Evolutionary conservation across 2,329 filamentous ascomycete genomes (phyloP), one percentile per base, ranked within the genome.

Genomic region (Epichloe elymi): DNA sequence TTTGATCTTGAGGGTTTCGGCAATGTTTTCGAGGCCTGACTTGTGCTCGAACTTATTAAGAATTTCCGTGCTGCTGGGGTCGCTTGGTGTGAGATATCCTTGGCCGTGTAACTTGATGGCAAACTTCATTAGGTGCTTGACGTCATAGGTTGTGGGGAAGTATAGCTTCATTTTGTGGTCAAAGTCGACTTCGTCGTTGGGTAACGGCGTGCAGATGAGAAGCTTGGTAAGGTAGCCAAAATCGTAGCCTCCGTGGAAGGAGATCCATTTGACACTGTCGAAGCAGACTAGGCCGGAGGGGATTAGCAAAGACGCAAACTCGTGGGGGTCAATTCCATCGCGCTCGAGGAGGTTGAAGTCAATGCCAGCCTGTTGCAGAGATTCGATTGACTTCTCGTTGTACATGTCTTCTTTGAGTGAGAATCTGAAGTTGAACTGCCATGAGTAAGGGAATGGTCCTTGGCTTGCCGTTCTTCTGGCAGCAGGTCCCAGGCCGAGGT

Each of bases 401-500:
- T 94, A 97, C 93, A 98, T 98, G 69, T 98, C 93, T 39, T 91
- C 82, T 58, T 93, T 86, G 10, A 96, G 76, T 1, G 88, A 93
- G 68, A 97, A 98, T 60, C 90, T 85, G 70, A 98, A 98, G 74
- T 98, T 97, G 76, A 98, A 98, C 60, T 96, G 91, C 93, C 93
- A 98, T 17, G 91, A 94, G 64, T 86, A 94, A 15, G 88, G 91
- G 53, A 88, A 82, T 46, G 79, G 75, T 17, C 65, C 67, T 53
- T 67, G 73, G 47, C 57, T 65, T 19, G 65, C 68, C 23, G 67
- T 66, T 55, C 71, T 67, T 55, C 70, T 66, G 36, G 61, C 65
- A 17, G 62, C 67, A 35, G 63, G 60, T 4, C 61, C 63, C 19
- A 66, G 58, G n/a, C 64, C 64, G 41, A 69, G 54, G 48, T 77